Conservation (phyloP, 306 rosid species). For the Lathyrus aphaca region DNA sequence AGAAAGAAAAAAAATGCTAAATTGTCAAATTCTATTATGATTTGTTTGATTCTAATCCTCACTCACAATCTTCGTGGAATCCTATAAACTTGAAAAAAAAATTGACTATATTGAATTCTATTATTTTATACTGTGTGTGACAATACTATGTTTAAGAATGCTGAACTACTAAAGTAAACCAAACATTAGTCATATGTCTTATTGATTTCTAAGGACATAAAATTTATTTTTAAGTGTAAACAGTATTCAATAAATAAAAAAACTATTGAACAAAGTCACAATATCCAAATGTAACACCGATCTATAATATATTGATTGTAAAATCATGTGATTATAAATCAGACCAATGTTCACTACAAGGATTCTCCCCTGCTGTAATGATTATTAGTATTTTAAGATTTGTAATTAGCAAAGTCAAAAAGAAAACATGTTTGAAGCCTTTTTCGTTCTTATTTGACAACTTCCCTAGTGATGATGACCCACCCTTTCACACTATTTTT, state of each 20-base stretch:
- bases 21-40: no score
- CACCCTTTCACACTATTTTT: slow-evolving; percentile 33
- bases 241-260: neutral
- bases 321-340: slow-evolving; percentile 5
- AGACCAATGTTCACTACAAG: slow-evolving; percentile 24
- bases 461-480: slow-evolving; percentile 13
- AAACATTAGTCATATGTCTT: no score
- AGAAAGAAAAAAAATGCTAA: no score
- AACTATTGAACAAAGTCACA: neutral
- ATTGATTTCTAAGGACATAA: no score
- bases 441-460: slow-evolving; percentile 48
- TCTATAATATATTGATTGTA: neutral
- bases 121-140: no score
- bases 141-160: no score
- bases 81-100: no score
- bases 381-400: slow-evolving; percentile 10
- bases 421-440: slow-evolving; percentile 57
- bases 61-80: no score
- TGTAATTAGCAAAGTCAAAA: slow-evolving; percentile 56
- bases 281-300: neutral
- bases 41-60: no score
- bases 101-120: no score
- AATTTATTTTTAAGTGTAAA: no score
- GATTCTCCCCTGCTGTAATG: slow-evolving; percentile 37
- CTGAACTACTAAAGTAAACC: no score